Evolutionary conservation across 345 rosid species (phyloP).

Genomic region (Clausena lansium): DNA sequence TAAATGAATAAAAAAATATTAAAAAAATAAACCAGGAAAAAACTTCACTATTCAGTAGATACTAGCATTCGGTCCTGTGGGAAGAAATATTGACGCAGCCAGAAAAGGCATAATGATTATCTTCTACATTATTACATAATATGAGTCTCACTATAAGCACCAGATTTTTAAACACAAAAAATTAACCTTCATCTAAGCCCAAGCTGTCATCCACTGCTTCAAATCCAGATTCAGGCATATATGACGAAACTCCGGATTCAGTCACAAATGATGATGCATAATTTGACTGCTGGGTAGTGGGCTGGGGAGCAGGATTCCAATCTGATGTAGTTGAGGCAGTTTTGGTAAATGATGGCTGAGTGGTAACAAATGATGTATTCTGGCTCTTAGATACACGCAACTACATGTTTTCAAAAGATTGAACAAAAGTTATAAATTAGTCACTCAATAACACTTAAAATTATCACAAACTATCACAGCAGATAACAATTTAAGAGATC

Average conservation of each 20-base stretch:
- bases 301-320: constrained; percentile 48
- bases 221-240: constrained; percentile 44
- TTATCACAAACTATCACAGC: background rate
- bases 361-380: constrained; percentile 39
- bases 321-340: constrained; percentile 53
- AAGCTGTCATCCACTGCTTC: constrained; percentile 49
- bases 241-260: constrained; percentile 48
- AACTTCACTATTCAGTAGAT: background rate
- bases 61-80: background rate
- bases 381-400: constrained; percentile 65
- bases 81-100: background rate
- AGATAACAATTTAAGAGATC: background rate
- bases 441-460: constrained; percentile 1
- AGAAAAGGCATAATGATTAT: constrained; percentile 6
- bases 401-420: constrained; percentile 36
- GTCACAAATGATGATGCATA: constrained; percentile 36
- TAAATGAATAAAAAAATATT: background rate
- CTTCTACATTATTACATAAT: background rate
- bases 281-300: constrained; percentile 56
- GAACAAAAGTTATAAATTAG: constrained; percentile 10
- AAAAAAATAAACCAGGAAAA: background rate
- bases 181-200: constrained; percentile 57
- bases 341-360: constrained; percentile 50
- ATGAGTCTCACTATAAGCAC: constrained; percentile 5
- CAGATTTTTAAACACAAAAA: background rate